Conservation (phyloP, 2,329 filamentous ascomycete species). For the Venturia asperata region DNA sequence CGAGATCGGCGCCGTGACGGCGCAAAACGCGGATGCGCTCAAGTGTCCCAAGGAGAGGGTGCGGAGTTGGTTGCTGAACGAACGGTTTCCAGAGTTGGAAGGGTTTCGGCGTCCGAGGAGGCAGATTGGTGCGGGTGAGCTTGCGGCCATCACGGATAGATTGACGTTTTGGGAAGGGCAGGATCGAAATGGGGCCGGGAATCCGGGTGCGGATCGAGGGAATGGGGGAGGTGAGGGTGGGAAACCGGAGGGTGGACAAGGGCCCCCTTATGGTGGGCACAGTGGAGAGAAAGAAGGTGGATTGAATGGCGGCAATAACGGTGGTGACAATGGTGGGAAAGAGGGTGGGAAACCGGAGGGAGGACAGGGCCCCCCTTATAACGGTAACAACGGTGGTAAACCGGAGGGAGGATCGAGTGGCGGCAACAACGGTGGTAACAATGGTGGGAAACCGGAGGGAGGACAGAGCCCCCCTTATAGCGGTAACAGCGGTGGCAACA, state of each 20-base stretch:
- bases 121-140: not conserved
- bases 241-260: not conserved
- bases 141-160: not conserved
- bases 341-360: not conserved
- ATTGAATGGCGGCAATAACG: not conserved
- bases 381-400: no score
- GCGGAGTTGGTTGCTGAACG: constrained; percentile 1
- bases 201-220: not conserved
- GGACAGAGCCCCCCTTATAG: not conserved
- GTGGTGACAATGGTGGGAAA: no score
- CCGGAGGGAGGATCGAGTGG: not conserved
- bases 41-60: constrained; percentile 5
- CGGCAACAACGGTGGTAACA: not conserved
- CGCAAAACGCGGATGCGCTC: not conserved
- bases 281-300: no score
- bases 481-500: not conserved
- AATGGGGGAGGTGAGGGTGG: not conserved
- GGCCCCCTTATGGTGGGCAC: no score
- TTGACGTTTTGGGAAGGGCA: not conserved
- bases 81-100: constrained; percentile 1
- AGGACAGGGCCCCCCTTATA: not conserved
- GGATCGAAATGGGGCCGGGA: not conserved
- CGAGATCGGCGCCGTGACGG: not conserved
- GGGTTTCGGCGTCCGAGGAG: not conserved
- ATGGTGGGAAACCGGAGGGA: not conserved